phyloP scores from a whole-genome alignment of 2,329 filamentous ascomycete species.

The Endoconidiophora laricicola region DNA sequence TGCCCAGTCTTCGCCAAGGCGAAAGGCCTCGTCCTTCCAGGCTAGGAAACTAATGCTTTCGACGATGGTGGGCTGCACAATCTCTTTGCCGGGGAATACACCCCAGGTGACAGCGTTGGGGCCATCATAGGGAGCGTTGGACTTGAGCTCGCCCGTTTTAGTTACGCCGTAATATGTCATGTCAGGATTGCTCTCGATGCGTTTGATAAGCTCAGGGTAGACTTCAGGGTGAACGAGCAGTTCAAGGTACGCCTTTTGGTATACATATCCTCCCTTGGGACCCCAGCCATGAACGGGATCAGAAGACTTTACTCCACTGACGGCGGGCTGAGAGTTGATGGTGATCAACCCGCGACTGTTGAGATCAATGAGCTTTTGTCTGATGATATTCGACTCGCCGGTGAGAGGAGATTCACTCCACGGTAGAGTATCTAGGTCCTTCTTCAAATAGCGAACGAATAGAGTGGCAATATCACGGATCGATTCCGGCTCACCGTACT shows the following conservation, averaged over 20 bases:
- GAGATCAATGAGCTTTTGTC: conserved; percentile 57
- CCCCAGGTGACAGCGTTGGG: conserved; percentile 99
- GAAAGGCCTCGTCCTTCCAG: conserved; percentile 96
- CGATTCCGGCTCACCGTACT: conserved; percentile 76
- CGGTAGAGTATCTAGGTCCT: conserved; percentile 64
- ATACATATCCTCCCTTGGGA: conserved; percentile 86
- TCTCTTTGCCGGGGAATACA: conserved; percentile 96
- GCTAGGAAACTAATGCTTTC: conserved; percentile 95
- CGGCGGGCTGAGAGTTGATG: conserved; percentile 92
- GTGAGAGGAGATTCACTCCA: conserved; percentile 90
- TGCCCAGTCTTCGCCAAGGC: conserved; percentile 83
- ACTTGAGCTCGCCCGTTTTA: conserved; percentile 62
- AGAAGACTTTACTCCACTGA: conserved; percentile 77
- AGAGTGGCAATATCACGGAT: conserved; percentile 66
- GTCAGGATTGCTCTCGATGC: conserved; percentile 62
- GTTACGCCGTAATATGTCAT: conserved; percentile 92
- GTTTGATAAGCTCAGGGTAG: conserved; percentile 57
- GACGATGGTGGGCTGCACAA: conserved; percentile 99
- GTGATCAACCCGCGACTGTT: conserved; percentile 81
- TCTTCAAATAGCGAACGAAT: conserved; percentile 72
- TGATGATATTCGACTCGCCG: conserved; percentile 64
- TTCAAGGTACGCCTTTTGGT: conserved; percentile 95
- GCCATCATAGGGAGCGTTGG: conserved; percentile 69
- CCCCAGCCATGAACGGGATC: conserved; percentile 88
- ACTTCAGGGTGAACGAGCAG: conserved; percentile 70